phyloP scores from a whole-genome alignment of 345 rosid species.

The Barbarea vulgaris region DNA sequence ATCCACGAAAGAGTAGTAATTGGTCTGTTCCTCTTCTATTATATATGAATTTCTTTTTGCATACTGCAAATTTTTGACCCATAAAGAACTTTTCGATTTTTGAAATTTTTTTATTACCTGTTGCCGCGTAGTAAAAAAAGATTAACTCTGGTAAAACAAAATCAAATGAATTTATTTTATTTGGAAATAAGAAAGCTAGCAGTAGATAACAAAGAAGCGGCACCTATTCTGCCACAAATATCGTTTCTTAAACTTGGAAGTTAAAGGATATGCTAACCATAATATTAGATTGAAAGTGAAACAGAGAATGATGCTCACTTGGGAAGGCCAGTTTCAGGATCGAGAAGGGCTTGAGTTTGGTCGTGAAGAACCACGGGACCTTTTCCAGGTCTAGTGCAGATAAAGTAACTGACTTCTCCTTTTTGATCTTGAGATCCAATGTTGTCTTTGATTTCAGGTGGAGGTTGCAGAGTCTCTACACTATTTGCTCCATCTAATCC shows the following conservation, averaged over 20 bases:
- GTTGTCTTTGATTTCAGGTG: constrained; percentile 48
- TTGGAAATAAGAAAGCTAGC: constrained; percentile 22
- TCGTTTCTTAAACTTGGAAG: constrained; percentile 21
- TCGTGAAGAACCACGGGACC: constrained; percentile 73
- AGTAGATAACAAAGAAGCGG: constrained; percentile 25
- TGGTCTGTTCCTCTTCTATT: background rate
- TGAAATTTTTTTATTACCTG: background rate
- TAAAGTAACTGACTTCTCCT: constrained; percentile 87
- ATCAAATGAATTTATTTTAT: constrained; percentile 8
- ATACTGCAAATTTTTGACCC: background rate
- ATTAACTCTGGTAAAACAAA: constrained; percentile 6
- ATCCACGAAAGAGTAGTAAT: background rate
- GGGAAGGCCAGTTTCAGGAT: constrained; percentile 71
- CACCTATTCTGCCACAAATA: constrained; percentile 26
- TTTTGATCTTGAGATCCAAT: constrained; percentile 54
- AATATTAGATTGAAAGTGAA: background rate
- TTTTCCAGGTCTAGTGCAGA: constrained; percentile 87
- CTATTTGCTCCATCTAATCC: constrained; percentile 62
- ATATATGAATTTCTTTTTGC: background rate
- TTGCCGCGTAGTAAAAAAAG: constrained; percentile 2
- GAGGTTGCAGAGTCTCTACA: constrained; percentile 53
- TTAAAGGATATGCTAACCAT: constrained; percentile 26
- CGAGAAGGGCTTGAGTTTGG: constrained; percentile 69
- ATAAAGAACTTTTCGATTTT: background rate
- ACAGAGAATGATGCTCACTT: constrained; percentile 42